A percentile compares a stretch with the other conserved stretches of the same genome.
Conservation (phyloP, 495 filamentous ascomycete genomes). For the Hypoxylon fuscum region DNA sequence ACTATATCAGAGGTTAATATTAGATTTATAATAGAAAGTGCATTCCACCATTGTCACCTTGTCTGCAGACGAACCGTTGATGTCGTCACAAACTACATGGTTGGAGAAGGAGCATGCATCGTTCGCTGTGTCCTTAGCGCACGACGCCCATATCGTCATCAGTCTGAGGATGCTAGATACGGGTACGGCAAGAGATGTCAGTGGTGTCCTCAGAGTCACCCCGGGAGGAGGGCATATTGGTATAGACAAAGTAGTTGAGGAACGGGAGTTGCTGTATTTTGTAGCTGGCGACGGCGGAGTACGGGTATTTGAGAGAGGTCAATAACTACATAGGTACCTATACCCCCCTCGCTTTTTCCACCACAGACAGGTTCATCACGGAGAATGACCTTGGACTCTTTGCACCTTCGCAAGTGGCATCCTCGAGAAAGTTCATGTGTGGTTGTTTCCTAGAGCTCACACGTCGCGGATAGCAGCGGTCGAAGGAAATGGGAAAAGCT, state of each 20-base stretch:
- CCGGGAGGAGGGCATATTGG: slow-evolving; percentile 51
- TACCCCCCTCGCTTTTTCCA: neutral
- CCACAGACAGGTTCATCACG: neutral
- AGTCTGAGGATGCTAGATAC: slow-evolving; percentile 81
- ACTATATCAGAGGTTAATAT: slow-evolving; percentile 30
- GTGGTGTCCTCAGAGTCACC: slow-evolving; percentile 84
- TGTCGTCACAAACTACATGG: slow-evolving; percentile 65
- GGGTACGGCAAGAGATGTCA: slow-evolving; percentile 87
- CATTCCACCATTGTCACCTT: slow-evolving; percentile 71
- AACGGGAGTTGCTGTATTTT: slow-evolving; percentile 82
- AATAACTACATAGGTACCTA: slow-evolving; percentile 43
- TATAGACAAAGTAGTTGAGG: slow-evolving; percentile 51
- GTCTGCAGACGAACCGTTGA: slow-evolving; percentile 74
- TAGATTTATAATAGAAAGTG: slow-evolving; percentile 50
- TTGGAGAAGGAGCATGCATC: slow-evolving; percentile 75
- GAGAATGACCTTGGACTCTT: no score
- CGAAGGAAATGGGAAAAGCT: slow-evolving; percentile 11
- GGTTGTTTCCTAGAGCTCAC: neutral
- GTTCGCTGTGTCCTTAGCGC: slow-evolving; percentile 74
- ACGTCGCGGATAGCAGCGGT: neutral
- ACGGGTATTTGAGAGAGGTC: slow-evolving; percentile 80
- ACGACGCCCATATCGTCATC: slow-evolving; percentile 74
- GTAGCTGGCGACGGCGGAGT: slow-evolving; percentile 80
- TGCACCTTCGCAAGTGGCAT: neutral
- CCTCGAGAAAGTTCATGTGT: no score